Conservation (phyloP, 345 rosid species). For the Excoecaria cochinchinensis region DNA sequence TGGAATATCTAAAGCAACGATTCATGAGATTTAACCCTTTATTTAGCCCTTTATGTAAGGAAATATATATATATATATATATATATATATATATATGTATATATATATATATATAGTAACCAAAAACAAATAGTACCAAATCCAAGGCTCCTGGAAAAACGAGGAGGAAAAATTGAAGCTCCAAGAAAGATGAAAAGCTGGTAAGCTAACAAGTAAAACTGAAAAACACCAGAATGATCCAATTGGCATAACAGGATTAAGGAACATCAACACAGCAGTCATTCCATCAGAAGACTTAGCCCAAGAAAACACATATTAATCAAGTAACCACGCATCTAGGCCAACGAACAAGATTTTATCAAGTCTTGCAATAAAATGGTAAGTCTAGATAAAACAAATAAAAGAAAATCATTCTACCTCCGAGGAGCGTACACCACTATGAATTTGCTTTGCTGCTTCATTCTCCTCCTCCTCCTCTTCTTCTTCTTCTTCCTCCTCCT, state of each 20-base stretch:
- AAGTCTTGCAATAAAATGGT: neutral
- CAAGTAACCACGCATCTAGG: neutral
- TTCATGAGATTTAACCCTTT: too few species aligned
- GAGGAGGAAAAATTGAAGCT: neutral
- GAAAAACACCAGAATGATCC: neutral
- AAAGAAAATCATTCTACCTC: slow-evolving; percentile 24
- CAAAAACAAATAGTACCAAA: neutral
- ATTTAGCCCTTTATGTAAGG: too few species aligned
- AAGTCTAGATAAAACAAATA: neutral
- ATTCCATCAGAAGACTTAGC: neutral
- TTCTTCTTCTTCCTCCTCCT: slow-evolving; percentile 54
- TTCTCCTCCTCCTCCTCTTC: slow-evolving; percentile 39
- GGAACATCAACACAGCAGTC: neutral
- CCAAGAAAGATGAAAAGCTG: neutral
- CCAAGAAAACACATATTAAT: neutral
- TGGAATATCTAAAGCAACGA: too few species aligned
- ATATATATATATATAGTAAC: too few species aligned
- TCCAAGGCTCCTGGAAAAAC: neutral
- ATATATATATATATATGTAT: too few species aligned
- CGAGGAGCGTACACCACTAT: neutral
- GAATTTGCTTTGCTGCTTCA: slow-evolving; percentile 29
- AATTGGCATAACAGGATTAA: neutral
- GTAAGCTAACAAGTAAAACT: neutral
- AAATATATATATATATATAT: too few species aligned
- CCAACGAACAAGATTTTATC: neutral